Evolutionary conservation across 805 yeast genomes (phyloP), one percentile per base, ranked within the genome.

Genomic region (Yarrowia divulgata): DNA sequence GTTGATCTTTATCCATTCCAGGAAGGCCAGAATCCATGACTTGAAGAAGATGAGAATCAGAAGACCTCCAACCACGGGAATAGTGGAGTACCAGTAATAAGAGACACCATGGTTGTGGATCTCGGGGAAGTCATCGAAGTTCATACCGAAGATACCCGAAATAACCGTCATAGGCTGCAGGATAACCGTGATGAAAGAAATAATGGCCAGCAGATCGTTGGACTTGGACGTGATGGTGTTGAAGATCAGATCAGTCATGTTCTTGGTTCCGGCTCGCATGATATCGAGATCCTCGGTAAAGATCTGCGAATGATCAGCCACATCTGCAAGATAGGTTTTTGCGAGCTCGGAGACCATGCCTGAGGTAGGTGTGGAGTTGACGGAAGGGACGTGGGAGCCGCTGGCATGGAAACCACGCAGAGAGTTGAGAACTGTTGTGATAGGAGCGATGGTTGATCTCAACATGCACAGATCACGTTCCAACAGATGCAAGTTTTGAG

Each of bases 91-190:
- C 68, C 68, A 63, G 57, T 63, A 63, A 39, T 63, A 63, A 8
- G 57, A 48, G 18, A 63, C 68, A 8, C 57, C 50, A 19, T 63
- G 46, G 48, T 69, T 43, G 39, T 79, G 73, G 49, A 85, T 74
- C 62, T 81, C 80, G 3, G 78, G 79, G 71, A 85, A 85, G 8
- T 73, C 70, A 35, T 77, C 74, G 73, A 85, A 85, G 72, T 85
- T 85, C 87, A 85, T 85, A 18, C 88, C 88, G 71, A 84, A 87
- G 73, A 85, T 87, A 13, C 89, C 89, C 0, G 89, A 85, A 82
- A 87, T 80, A 73, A 87, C 87, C 6, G 87, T 82, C 68, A 87
- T 74, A 6, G 90, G 90, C 46, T 87, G 78, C 72, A 87, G 86
- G 14, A 87, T 81, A 14, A 87, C 88, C 0, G 89, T 84, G 10